Evolutionary conservation across 139 green algal genomes (phyloP).

Genomic region (Eudorina sp.): DNA sequence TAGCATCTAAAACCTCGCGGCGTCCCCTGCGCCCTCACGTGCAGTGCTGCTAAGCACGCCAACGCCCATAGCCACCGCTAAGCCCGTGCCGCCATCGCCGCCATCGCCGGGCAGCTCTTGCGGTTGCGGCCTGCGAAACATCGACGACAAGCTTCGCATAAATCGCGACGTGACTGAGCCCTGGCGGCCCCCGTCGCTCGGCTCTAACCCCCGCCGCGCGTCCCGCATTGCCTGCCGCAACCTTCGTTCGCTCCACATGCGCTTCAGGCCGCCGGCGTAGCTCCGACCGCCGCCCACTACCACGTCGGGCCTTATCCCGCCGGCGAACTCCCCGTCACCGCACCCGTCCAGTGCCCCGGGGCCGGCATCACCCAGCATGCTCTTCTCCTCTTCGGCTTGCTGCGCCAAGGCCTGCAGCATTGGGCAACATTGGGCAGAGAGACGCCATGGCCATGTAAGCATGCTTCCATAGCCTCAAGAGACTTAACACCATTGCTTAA

Average conservation of each 20-base stretch:
- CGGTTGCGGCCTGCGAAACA: not conserved
- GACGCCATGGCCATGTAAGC: too few relatives aligned
- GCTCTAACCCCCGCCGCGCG: not conserved
- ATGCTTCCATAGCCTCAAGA: too few relatives aligned
- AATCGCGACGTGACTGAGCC: not conserved
- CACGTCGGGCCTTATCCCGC: not conserved
- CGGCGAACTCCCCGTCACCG: not conserved
- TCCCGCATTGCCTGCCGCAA: not conserved
- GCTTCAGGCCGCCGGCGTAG: conserved; percentile 35
- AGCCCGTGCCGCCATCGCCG: too few relatives aligned
- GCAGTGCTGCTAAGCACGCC: too few relatives aligned
- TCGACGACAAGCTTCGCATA: not conserved
- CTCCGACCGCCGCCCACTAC: conserved; percentile 10
- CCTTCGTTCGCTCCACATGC: conserved; percentile 21
- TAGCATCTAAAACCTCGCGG: too few relatives aligned
- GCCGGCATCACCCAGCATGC: not conserved
- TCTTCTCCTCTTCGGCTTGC: conserved; percentile 12
- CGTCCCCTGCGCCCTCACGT: too few relatives aligned
- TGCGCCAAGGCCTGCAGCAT: conserved; percentile 8
- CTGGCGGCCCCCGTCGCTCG: not conserved
- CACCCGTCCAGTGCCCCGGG: not conserved
- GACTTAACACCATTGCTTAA: too few relatives aligned
- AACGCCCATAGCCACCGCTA: too few relatives aligned
- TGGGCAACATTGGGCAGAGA: too few relatives aligned
- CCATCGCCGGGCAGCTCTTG: not conserved